Evolutionary conservation across 768 basidiomycete species (phyloP).

Genomic region (Holtermanniella nyarrowii): DNA sequence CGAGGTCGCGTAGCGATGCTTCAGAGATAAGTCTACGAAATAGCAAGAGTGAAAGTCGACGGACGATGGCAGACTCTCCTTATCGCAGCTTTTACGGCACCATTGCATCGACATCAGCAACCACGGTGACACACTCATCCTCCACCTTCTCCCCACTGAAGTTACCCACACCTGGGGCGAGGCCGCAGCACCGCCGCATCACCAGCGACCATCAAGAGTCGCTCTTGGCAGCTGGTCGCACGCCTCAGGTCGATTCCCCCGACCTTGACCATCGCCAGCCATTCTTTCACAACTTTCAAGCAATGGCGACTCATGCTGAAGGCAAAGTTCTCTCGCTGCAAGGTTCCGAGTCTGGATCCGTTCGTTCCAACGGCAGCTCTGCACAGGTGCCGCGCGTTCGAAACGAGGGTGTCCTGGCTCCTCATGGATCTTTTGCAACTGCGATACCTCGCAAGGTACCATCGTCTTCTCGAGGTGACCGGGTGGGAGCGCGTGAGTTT

Average conservation of each 20-base stretch:
- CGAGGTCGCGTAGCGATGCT: not conserved
- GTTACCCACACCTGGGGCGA: not conserved
- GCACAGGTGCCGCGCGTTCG: conserved; percentile 7
- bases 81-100: not conserved
- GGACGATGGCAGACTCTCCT: not conserved
- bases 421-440: conserved; percentile 26
- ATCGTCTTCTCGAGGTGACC: not conserved
- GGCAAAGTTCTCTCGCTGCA: no score
- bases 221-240: not conserved
- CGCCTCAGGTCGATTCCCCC: not conserved
- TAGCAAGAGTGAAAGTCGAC: not conserved
- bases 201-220: not conserved
- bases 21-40: not conserved
- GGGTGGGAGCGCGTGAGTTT: no score
- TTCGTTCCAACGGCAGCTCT: not conserved
- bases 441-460: not conserved
- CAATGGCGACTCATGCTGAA: no score
- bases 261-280: not conserved
- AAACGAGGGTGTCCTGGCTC: conserved; percentile 11
- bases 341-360: no score
- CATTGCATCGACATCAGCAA: not conserved
- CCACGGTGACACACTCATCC: not conserved
- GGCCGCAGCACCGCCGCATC: not conserved
- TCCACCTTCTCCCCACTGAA: not conserved
- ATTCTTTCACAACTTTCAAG: no score